Evolutionary conservation across 306 rosid genomes (phyloP).

Genomic region (Mucuna pruriens): DNA sequence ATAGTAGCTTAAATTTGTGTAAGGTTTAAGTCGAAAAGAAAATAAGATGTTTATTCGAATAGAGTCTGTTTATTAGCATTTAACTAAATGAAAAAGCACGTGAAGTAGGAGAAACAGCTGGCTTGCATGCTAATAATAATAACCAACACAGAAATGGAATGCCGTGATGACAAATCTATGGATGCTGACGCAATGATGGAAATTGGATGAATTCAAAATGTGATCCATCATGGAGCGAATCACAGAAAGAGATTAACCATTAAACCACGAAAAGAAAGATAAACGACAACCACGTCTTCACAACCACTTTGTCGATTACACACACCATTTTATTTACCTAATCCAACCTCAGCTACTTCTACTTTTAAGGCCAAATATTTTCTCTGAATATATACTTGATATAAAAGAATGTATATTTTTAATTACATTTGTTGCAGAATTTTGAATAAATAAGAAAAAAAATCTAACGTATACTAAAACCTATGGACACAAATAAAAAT

Average conservation of each 20-base stretch:
- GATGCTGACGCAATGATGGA: background rate
- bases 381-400: no score
- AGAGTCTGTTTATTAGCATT: no score
- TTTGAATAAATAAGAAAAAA: no score
- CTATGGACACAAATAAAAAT: no score
- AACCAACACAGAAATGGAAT: background rate
- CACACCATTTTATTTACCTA: background rate
- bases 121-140: background rate
- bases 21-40: no score
- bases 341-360: background rate
- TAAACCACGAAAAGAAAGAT: slow-evolving; percentile 41
- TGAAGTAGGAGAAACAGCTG: background rate
- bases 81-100: no score
- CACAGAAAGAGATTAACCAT: background rate
- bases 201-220: slow-evolving; percentile 7
- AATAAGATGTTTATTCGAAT: no score
- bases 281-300: background rate
- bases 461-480: no score
- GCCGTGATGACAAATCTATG: background rate
- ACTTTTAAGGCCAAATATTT: background rate
- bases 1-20: no score
- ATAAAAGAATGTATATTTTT: no score
- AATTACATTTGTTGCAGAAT: no score
- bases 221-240: background rate
- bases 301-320: slow-evolving; percentile 28